Percentiles rank a stretch among this genome's conserved stretches.
Conservation (phyloP, 371 early-diverging fungal species). For the Thermomucor indicae-seudaticae region DNA sequence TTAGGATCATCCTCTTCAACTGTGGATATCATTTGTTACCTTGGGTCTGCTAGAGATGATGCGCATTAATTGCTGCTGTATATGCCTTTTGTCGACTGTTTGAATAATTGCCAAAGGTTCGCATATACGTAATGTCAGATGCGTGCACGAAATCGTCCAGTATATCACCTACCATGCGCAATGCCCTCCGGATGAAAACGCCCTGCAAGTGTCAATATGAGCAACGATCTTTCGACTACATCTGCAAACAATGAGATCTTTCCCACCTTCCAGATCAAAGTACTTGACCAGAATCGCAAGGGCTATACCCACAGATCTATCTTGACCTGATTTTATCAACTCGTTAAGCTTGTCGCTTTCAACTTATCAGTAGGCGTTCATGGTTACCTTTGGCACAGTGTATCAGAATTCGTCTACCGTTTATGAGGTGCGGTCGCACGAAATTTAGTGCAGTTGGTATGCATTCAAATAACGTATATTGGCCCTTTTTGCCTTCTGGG, state of each 20-base stretch:
- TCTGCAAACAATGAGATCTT: no score
- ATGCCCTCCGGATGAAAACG: conserved; percentile 10
- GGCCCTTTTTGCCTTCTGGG: conserved; percentile 73
- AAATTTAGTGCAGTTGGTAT: conserved; percentile 57
- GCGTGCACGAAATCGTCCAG: not conserved
- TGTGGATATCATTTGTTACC: no score
- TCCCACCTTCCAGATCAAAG: conserved; percentile 40
- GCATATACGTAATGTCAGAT: no score
- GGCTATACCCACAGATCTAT: conserved; percentile 77
- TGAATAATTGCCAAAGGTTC: no score
- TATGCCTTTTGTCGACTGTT: conserved; percentile 57
- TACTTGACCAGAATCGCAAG: conserved; percentile 59
- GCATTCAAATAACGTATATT: conserved; percentile 44
- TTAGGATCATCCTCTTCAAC: no score
- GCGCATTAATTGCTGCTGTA: conserved; percentile 62
- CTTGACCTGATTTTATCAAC: conserved; percentile 33
- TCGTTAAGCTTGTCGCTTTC: not conserved
- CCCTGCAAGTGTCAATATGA: not conserved
- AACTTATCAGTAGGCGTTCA: not conserved
- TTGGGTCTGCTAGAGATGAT: conserved; percentile 59
- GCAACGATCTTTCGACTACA: not conserved
- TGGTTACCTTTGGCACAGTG: conserved; percentile 48
- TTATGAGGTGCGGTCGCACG: conserved; percentile 23
- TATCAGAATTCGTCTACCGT: conserved; percentile 37
- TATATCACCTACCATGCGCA: conserved; percentile 6